Percentiles rank a stretch among this genome's conserved stretches.
phyloP scores from a whole-genome alignment of 2,329 filamentous ascomycete species.

The Leptographium galeiforme region DNA sequence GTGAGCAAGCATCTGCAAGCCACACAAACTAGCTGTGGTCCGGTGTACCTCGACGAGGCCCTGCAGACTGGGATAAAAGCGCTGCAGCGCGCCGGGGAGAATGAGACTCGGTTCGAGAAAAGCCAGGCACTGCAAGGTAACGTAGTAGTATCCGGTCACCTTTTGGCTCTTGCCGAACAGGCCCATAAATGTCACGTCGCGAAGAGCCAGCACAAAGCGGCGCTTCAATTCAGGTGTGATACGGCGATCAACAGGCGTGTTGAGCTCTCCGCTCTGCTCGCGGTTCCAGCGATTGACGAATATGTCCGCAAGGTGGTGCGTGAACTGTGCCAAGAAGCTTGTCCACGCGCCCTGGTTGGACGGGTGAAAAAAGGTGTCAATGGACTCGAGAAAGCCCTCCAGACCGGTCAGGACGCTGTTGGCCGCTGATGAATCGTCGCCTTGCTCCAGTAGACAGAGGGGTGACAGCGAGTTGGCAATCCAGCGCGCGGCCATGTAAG shows the following conservation, averaged over 20 bases:
- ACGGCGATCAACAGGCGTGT: constrained; percentile 64
- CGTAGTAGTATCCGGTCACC: constrained; percentile 82
- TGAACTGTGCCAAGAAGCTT: constrained; percentile 74
- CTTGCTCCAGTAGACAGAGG: constrained; percentile 51
- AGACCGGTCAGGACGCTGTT: constrained; percentile 73
- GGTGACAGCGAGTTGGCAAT: constrained; percentile 89
- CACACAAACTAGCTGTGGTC: constrained; percentile 84
- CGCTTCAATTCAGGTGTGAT: constrained; percentile 71
- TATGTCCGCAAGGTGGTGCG: constrained; percentile 85
- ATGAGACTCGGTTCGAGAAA: constrained; percentile 87
- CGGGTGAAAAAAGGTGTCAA: constrained; percentile 97
- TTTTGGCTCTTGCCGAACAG: constrained; percentile 92
- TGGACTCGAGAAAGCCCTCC: constrained; percentile 82
- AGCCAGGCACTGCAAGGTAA: constrained; percentile 75
- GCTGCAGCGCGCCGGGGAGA: constrained; percentile 80
- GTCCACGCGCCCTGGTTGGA: constrained; percentile 94
- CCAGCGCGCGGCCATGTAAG: constrained; percentile 86
- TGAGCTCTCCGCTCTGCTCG: constrained; percentile 83
- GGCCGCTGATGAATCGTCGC: constrained; percentile 19
- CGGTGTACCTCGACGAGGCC: constrained; percentile 94
- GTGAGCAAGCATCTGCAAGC: constrained; percentile 81
- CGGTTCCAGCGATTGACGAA: constrained; percentile 98
- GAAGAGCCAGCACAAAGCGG: constrained; percentile 78
- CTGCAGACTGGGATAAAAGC: constrained; percentile 94
- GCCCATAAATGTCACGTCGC: constrained; percentile 95